Conservation (phyloP, 148 eudicot genomes). For the Nepenthes gracilis region DNA sequence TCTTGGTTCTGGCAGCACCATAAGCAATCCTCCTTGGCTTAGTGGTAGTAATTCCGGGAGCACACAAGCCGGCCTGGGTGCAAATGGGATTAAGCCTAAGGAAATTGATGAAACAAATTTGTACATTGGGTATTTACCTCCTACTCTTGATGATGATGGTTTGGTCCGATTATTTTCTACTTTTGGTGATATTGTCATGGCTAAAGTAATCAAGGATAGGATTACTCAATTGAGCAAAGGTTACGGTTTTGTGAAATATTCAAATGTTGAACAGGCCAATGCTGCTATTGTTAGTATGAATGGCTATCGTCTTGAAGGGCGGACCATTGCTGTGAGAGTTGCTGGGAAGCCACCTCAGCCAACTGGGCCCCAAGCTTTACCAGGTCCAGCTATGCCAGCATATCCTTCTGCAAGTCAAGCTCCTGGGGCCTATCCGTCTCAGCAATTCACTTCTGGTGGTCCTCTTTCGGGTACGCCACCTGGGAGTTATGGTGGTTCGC, state of each 20-base stretch:
- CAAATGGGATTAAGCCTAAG: constrained; percentile 31
- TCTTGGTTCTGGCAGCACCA: constrained; percentile 33
- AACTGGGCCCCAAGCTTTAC: constrained; percentile 50
- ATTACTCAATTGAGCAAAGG: constrained; percentile 71
- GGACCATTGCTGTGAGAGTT: constrained; percentile 80
- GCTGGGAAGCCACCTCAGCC: constrained; percentile 92
- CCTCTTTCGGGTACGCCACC: constrained; percentile 37
- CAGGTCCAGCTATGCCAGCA: constrained; percentile 33
- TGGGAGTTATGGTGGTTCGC: constrained; percentile 44
- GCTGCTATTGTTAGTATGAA: constrained; percentile 69
- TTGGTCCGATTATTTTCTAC: constrained; percentile 59
- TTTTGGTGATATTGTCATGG: constrained; percentile 77
- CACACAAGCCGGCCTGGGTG: constrained; percentile 44
- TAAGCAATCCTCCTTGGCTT: constrained; percentile 52
- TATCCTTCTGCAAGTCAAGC: constrained; percentile 40
- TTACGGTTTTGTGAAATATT: constrained; percentile 89
- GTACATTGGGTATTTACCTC: constrained; percentile 78
- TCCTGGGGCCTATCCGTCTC: constrained; percentile 54
- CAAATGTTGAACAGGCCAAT: constrained; percentile 63
- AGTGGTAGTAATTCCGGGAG: constrained; percentile 19
- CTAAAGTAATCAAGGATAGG: constrained; percentile 75
- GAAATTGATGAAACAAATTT: constrained; percentile 76
- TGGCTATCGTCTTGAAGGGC: constrained; percentile 63
- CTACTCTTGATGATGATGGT: constrained; percentile 70
- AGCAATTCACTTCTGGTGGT: constrained; percentile 51